These are phyloP conservation scores for Phytophthora podocarpi DNA, from an alignment of 352 stramenopile genomes.

Conservation along the genomic window DNA sequence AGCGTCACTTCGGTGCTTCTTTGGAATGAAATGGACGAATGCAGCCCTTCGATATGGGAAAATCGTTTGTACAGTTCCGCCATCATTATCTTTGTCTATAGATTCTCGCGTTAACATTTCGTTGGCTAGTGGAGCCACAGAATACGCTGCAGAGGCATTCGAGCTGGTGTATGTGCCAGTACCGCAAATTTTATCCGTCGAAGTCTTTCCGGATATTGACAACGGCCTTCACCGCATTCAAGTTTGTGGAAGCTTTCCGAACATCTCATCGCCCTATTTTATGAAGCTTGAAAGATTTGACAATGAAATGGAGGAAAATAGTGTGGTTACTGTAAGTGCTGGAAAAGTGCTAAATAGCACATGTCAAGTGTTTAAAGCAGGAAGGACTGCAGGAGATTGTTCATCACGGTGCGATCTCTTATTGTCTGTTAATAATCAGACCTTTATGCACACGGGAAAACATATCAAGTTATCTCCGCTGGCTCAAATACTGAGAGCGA, in stretches of 20 bases:
- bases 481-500: conserved; percentile 10
- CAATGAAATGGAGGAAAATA: background rate
- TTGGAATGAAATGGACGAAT: conserved; percentile 26
- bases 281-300: conserved; percentile 22
- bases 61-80: conserved; percentile 34
- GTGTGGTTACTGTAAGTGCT: background rate
- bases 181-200: conserved; percentile 32
- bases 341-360: conserved; percentile 18
- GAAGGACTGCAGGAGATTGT: conserved; percentile 4
- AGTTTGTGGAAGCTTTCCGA: conserved; percentile 21
- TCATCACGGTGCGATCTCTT: conserved; percentile 28
- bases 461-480: conserved; percentile 15
- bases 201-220: conserved; percentile 9
- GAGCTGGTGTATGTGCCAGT: conserved; percentile 32
- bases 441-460: conserved; percentile 32
- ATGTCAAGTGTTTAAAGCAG: conserved; percentile 26
- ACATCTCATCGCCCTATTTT: conserved; percentile 9
- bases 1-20: conserved; percentile 39
- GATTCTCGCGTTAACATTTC: conserved; percentile 35
- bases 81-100: conserved; percentile 1
- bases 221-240: conserved; percentile 16
- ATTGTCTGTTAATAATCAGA: conserved; percentile 56
- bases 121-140: conserved; percentile 9
- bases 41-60: conserved; percentile 27
- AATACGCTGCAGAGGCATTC: conserved; percentile 39